A percentile compares a stretch with the other conserved stretches of the same genome.
These are phyloP conservation scores for Nepenthes alata DNA, from an alignment of 179 eudicot species.

Conservation along the genomic window DNA sequence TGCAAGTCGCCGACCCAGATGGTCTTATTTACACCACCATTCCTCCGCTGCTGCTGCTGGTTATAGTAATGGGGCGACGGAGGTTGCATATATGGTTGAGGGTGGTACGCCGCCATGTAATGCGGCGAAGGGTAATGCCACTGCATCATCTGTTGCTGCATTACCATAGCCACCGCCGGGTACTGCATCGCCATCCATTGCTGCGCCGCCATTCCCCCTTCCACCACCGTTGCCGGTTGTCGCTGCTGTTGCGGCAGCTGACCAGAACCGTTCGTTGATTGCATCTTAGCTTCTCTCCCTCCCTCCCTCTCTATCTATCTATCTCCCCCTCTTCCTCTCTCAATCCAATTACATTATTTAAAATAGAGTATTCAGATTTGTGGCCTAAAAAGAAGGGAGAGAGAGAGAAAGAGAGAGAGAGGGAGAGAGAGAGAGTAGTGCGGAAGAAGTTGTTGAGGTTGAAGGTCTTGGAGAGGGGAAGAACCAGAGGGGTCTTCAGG, in stretches of 20 bases:
- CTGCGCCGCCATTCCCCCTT: conserved; percentile 10
- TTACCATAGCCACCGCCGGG: conserved; percentile 79
- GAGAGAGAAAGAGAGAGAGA: background rate
- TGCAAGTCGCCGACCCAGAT: conserved; percentile 93
- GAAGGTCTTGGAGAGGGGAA: background rate
- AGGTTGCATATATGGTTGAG: conserved; percentile 25
- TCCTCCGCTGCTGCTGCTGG: conserved; percentile 10
- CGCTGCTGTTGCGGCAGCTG: conserved; percentile 12
- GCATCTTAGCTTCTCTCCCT: conserved; percentile 13
- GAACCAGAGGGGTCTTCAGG: background rate
- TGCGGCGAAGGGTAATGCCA: conserved; percentile 46
- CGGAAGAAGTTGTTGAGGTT: conserved; percentile 1
- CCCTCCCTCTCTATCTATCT: background rate
- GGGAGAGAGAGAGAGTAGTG: too few relatives aligned
- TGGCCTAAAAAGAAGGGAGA: background rate
- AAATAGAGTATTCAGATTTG: conserved; percentile 1
- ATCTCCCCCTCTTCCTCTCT: too few relatives aligned
- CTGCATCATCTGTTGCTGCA: conserved; percentile 75
- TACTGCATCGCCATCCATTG: conserved; percentile 68
- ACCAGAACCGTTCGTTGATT: conserved; percentile 18
- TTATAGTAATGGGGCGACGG: conserved; percentile 21
- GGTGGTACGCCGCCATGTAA: conserved; percentile 51
- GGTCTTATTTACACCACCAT: conserved; percentile 60
- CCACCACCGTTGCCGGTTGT: conserved; percentile 10
- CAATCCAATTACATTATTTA: background rate